Evolutionary conservation across 2,329 filamentous ascomycete genomes (phyloP), one percentile per base, ranked within the genome.

Genomic region (Microthyrium microscopicum): DNA sequence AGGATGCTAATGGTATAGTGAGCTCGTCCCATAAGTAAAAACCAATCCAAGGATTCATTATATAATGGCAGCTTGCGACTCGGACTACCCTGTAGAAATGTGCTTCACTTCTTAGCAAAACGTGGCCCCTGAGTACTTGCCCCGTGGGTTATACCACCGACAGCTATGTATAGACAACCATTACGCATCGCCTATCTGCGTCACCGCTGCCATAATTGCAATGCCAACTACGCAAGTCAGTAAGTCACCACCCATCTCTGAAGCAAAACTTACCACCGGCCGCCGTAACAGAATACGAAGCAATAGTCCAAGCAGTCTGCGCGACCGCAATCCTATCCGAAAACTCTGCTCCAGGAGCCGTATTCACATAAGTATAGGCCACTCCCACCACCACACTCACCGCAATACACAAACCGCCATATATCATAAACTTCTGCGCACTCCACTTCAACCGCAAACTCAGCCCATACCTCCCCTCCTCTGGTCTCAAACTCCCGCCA

Each of bases 231-330:
- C 12, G 13, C 15, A 29, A 7, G 17, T 29, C 15, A 29, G 26
- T 16, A 8, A 8, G 15, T 16, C 8, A 8, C 7, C 26, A 15
- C 13, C 8, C 26, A 11, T 16, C 8, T 29, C 13, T 16, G 12
- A 11, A 8, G 7, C 8, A 29, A 29, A 29, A 29, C 26, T 29
- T 16, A 29, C 26, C 26, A 8, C 26, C 26, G 7, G 26, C 26
- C 8, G 26, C 26, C 13, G 26, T 29, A 11, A 29, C 8, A 16
- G 17, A 12, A 15, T 12, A 29, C 8, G 8, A 9, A 11, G 26
- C 12, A 12, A 29, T 29, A 11, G 26, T 29, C 26, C 26, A 29
- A 7, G 26, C 26, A 7, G 26, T 29, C 26, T 29, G 26, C 26
- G 26, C 17, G 7, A 29, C 17, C 8, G 7, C 26, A 7, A 29